Evolutionary conservation across 495 filamentous ascomycete genomes (phyloP), one percentile per base, ranked within the genome.

Genomic region (Annulohypoxylon bovei): DNA sequence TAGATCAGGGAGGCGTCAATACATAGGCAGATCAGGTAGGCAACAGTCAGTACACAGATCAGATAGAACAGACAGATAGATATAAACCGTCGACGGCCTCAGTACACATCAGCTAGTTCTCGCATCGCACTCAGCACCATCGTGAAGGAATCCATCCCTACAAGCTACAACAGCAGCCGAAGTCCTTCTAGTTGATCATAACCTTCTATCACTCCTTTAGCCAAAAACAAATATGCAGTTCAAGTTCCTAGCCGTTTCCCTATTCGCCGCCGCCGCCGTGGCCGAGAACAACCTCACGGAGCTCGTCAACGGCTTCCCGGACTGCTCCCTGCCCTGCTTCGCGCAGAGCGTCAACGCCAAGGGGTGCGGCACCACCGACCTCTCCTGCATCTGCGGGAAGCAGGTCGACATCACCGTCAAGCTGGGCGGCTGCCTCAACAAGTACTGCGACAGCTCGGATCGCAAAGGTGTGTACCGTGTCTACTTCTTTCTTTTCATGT

Each of bases 161-260:
- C n/a, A 30, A 27, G 18, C 46, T 14, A 4, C 2, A 49, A 14
- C 22, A 12, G 1, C 27, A 49, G 11, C 22, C 6, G 11, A 14
- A 49, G 40, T 12, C 42, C 6, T n/a, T 12, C 5, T 23, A 6
- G 6, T n/a, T n/a, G n/a, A n/a, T n/a, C n/a, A n/a, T n/a, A n/a
- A n/a, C 6, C 35, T 16, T 18, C 18, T 44, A 18, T n/a, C 40
- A 12, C 2, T 6, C n/a, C 40, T 18, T 3, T 18, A 20, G n/a
- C 11, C 28, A 54, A 27, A 30, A 54, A 18, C 40, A 44, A 28
- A 59, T 39, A 60, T 63, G 60, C 47, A 63, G n/a, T 44, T 63
- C 32, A 44, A 63, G n/a, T 7, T 30, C 60, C 33, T 63, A 16
- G 33, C 47, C 30, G 30, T 63, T 20, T 16, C 47, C 47, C 4